Base-by-base conservation (phyloP, 148 eudicot genomes). In the Cornus kousa region DNA sequence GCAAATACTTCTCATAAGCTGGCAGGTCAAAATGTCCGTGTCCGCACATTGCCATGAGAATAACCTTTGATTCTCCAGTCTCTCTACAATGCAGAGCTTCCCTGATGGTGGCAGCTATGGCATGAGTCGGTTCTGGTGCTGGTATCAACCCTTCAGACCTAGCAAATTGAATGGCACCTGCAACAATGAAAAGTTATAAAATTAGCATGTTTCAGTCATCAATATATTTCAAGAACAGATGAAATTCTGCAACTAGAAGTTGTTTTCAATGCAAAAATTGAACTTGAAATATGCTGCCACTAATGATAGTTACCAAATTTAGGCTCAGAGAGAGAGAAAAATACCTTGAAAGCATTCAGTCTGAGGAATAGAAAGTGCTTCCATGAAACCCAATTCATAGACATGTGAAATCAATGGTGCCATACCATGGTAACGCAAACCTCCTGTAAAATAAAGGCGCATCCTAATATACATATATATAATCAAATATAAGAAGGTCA, bases 21-120 rank as follows among this genome's bases (percentile, higher is more conserved):
- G 97, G 80, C 78, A 96, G 88, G 80, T 96, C 99, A 81, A 96
- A 96, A 83, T 96, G 95, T 48, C 98, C 97, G 79, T 96, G 99
- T 70, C 97, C 99, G 74, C 98, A 93, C 97, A 96, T 96, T 77
- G 99, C 99, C 97, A 90, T 95, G 22, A 95, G 88, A 67, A 91
- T 89, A 16, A 95, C 97, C 81, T 93, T 95, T 3, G 94, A 86
- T 86, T 95, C 97, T 55, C 97, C 97, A 1, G 90, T 93, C 82
- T 93, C 93, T 83, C 81, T 93, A 81, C 99, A 95, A 3, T 72
- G 94, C n/a, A 95, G 89, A 80, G 99, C 99, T 86, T 95, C 99
- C 77, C 97, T 83, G 75, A 95, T 95, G 11, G 91, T 87, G 46
- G 99, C 99, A 12, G 99, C 97, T 79, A 93, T 89, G 73, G 99